Evolutionary conservation across 2,329 filamentous ascomycete genomes (phyloP).

Genomic region (Colletotrichum sp.): DNA sequence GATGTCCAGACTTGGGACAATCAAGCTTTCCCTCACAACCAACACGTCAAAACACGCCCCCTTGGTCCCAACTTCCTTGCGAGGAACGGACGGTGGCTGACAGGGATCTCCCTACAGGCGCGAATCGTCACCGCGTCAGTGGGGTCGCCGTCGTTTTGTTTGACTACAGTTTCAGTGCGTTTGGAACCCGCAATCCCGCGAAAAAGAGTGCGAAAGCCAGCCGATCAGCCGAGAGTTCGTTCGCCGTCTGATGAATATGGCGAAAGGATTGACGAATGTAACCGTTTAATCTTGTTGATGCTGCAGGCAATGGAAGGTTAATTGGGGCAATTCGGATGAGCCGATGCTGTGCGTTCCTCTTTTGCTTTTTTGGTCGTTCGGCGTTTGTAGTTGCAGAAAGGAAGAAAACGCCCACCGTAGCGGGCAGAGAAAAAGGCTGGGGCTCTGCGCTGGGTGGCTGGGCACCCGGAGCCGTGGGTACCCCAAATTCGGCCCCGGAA

Average conservation of each 20-base stretch:
- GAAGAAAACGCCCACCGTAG: background rate
- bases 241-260: background rate
- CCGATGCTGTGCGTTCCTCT: background rate
- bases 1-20: background rate
- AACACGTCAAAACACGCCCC: background rate
- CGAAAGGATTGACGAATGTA: background rate
- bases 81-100: background rate
- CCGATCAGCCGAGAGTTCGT: background rate
- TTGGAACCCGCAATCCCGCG: background rate
- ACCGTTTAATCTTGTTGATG: background rate
- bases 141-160: background rate
- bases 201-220: background rate
- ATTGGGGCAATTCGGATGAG: background rate
- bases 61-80: background rate
- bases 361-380: background rate
- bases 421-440: background rate
- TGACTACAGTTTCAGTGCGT: slow-evolving; percentile 16
- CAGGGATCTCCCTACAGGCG: background rate
- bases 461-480: slow-evolving; percentile 5
- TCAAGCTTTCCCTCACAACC: background rate
- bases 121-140: background rate
- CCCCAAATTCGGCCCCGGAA: slow-evolving; percentile 13
- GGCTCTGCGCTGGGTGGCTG: background rate
- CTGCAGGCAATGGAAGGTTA: background rate
- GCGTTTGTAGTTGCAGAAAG: background rate